Evolutionary conservation across 139 green algal species (phyloP), one percentile per base, ranked within the genome.

Genomic region (Tetradesmus lagerheimii): DNA sequence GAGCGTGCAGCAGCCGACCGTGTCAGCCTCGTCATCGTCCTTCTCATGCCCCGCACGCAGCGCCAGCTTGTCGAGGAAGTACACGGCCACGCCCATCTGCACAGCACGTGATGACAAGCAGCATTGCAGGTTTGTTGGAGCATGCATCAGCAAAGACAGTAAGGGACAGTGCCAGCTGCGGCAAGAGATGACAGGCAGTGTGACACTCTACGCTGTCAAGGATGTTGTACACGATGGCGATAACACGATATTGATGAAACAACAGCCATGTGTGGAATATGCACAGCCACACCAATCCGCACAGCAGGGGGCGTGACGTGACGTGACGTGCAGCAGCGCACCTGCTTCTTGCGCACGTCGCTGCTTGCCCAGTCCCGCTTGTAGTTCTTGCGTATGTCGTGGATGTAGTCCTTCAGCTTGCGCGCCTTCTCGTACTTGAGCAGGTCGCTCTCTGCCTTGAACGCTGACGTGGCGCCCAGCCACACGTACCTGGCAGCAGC

Each of bases 1-100:
- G 84, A 99, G 95, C 9, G 95, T 99, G 83, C 93, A 95, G 76
- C 86, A 90, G 50, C 86, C 86, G 11, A 99, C 98, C 1, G 98
- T 99, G 92, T 99, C 98, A n/a, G 98, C 98, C 93, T 99, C 98
- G 83, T 99, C 98, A 50, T 99, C 98, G 81, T 99, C 97, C 93
- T 99, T 99, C 80, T 99, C 98, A 83, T 99, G 98, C 11, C 98
- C 98, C n/a, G 98, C 98, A 92, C 98, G 97, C 88, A 99, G 95
- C 57, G 98, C 98, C 80, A 99, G 95, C 92, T 96, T 97, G 94
- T 99, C 98, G 66, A 99, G 98, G 91, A 99, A 98, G 95, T 99
- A 99, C 50, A 99, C 94, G 0, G 98, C 97, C 0, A 96, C 96
- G 0, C 92, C 97, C 93, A 99, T 99, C 96, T 99, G 98, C 57